Conservation (phyloP, 495 filamentous ascomycete genomes). For the Neurospora sp. region DNA sequence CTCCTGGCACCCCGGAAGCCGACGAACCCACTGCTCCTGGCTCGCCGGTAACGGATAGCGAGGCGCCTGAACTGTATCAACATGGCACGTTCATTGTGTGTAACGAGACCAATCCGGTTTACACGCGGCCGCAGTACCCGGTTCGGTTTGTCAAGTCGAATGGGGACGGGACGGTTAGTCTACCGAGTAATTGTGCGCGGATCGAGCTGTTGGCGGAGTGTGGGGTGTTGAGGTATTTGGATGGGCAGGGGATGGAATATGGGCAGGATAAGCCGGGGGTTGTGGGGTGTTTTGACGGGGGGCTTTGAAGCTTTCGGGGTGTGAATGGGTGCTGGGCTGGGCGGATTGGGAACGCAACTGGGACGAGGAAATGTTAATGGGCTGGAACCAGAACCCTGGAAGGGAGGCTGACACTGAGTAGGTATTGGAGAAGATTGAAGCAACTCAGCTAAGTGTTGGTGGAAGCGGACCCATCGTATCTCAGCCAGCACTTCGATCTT, state of each 20-base stretch:
- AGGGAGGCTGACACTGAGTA: no score
- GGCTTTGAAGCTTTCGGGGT: neutral
- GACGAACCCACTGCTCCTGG: neutral
- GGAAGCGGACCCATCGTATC: no score
- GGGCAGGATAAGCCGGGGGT: neutral
- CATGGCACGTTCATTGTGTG: neutral
- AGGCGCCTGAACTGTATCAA: neutral
- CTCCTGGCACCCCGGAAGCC: neutral
- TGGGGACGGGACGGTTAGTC: neutral
- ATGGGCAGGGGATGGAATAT: neutral
- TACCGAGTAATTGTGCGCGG: neutral
- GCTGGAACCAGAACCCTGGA: no score
- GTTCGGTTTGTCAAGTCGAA: neutral
- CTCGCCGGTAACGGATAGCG: neutral
- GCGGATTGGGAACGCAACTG: no score
- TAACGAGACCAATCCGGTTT: neutral
- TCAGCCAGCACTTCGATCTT: no score
- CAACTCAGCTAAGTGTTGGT: no score
- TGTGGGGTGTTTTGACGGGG: neutral
- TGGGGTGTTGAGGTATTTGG: neutral
- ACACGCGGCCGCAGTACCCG: neutral
- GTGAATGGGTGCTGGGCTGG: no score
- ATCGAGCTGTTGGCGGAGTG: neutral
- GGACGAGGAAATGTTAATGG: no score
- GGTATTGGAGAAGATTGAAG: no score